Base-by-base conservation (phyloP, 2,329 filamentous ascomycete genomes). In the Endothia cerciana region DNA sequence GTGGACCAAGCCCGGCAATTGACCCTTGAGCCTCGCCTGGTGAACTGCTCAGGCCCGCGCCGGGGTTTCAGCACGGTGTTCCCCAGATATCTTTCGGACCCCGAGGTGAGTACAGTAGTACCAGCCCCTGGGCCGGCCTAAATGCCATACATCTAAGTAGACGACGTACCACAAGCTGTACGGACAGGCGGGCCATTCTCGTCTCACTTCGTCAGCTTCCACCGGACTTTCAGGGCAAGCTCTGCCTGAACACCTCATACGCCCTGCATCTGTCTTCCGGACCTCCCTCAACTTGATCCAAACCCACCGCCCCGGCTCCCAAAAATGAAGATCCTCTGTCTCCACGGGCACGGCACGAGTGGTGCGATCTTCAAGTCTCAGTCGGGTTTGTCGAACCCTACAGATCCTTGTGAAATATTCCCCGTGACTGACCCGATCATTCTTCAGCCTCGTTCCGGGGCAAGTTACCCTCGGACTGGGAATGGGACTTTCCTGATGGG, bases 261-360 rank as follows among this genome's bases (percentile, higher is more conserved):
- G 53, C 47, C 17, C 22, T 40, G 8, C 17, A 36, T 36, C 33
- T 36, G 33, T 36, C 33, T 36, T 36, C 10, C 33, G 33, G 33
- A 36, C 36, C 15, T 8, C 3, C 36, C n/a, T 7, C 30, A 15
- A 6, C 8, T 59, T 40, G 15, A 17, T 4, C 40, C 33, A 28
- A 30, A 13, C 4, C 5, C 25, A 6, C 57, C 38, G 40, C 19
- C 40, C 25, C 10, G n/a, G 15, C 3, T 43, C 25, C 17, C 40
- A 43, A 45, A 6, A 15, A 77, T 78, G 73, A 73, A 69, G 57
- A 66, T 78, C 40, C 77, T 79, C 53, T 75, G 74, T 66, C 75
- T 79, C 6, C 77, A 79, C 68, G 77, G 77, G 45, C 73, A 73
- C 47, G 77, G 77, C 68, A 77, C 77, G 30, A 78, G 76, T 67